A percentile compares a stretch with the other conserved stretches of the same genome.
These are phyloP conservation scores for Pezicula neosporulosa DNA, from an alignment of 2,329 filamentous ascomycete genomes.

Conservation along the genomic window DNA sequence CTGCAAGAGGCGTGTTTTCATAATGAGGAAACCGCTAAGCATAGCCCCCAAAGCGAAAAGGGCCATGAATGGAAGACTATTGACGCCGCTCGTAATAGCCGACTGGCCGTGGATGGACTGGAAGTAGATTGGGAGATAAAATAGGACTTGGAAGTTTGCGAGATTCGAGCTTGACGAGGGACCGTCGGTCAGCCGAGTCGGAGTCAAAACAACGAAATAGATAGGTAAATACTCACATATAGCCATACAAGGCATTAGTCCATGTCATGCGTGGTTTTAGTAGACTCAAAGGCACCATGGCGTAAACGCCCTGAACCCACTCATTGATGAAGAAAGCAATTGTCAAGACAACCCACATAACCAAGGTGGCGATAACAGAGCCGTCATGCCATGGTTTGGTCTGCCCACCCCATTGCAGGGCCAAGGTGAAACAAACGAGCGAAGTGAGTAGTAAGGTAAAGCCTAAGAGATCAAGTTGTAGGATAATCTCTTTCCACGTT, in stretches of 20 bases:
- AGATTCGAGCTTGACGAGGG: too few relatives aligned
- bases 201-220: too few relatives aligned
- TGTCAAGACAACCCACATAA: slow-evolving; percentile 32
- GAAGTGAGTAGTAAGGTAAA: slow-evolving; percentile 42
- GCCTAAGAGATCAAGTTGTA: slow-evolving; percentile 45
- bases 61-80: too few relatives aligned
- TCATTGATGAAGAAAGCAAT: slow-evolving; percentile 34
- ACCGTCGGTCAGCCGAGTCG: too few relatives aligned
- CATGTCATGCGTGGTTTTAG: too few relatives aligned
- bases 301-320: slow-evolving; percentile 40
- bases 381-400: slow-evolving; percentile 40
- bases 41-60: too few relatives aligned
- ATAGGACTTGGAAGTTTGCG: too few relatives aligned
- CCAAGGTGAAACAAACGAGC: slow-evolving; percentile 41
- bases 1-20: slow-evolving; percentile 36
- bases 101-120: too few relatives aligned
- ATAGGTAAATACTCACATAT: too few relatives aligned
- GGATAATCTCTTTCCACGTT: slow-evolving; percentile 28
- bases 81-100: too few relatives aligned
- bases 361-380: slow-evolving; percentile 39
- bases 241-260: too few relatives aligned
- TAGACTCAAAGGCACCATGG: slow-evolving; percentile 36
- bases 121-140: too few relatives aligned
- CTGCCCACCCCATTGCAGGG: slow-evolving; percentile 45
- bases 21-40: slow-evolving; percentile 12